Evolutionary conservation across 257 asterid species (phyloP), one percentile per base, ranked within the genome.

Genomic region (Apocynum venetum): DNA sequence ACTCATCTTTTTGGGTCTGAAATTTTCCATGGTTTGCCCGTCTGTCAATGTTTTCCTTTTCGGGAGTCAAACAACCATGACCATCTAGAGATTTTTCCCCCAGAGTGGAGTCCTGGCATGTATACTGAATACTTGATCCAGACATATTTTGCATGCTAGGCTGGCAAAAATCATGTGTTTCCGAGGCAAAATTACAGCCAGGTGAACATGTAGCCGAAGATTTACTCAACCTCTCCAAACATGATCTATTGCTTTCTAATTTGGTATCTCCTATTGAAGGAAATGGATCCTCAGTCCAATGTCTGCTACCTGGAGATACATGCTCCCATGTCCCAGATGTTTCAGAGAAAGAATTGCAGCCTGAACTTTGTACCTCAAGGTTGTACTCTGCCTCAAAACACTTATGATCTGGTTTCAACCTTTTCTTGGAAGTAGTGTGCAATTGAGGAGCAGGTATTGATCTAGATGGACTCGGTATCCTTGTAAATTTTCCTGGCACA

Each of bases 221-320:
- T 59, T 56, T 71, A 15, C 63, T 69, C 63, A 67, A 77, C 63
- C 77, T 71, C 77, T 74, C 76, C 44, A 68, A 65, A 31, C 36
- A 19, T 47, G 71, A 43, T 53, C 38, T 43, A 55, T 73, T 53
- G 36, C 60, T 69, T 20, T 67, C 49, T 44, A 64, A 43, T 41
- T 68, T 25, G 65, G 63, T 4, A 67, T 46, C 76, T 73, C 60
- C 72, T 56, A 78, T 19, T 40, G 67, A 35, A 38, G n/a, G 77
- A 67, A 59, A 67, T 6, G 56, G 70, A 72, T 80, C 85, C 75
- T 77, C 82, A 69, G 63, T 75, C 85, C 85, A 79, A 69, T 65
- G 72, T 12, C 78, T n/a, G 72, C 44, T 43, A 70, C 59, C 73
- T 51, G 77, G 35, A 36, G 52, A 31, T 38, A 72, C 38, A 47